Base-by-base conservation (phyloP, 192 early-diverging fungal species). In the Lobosporangium transversale region DNA sequence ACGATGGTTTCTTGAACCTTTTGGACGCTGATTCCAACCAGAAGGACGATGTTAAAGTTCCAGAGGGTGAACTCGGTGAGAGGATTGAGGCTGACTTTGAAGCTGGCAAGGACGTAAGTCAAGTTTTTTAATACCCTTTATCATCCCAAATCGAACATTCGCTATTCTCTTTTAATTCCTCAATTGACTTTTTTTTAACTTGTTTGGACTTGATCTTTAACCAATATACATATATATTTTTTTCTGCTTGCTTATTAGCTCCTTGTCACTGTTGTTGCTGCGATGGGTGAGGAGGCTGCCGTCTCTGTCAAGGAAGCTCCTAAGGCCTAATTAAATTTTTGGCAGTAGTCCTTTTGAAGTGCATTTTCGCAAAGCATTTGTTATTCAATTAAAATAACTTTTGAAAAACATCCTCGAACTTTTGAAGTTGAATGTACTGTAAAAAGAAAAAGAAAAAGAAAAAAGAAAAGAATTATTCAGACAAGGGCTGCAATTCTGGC, bases 41-140 rank as follows among this genome's bases (percentile, higher is more conserved):
- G 79, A 99, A 97, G 91, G 97, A 99, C 75, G 97, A 99, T 79
- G 91, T 98, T 87, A 94, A 94, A 90, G 68, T 96, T 62, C 94
- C 93, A 56, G 92, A 94, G 14, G 87, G 84, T 63, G 96, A 97
- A 27, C 62, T 95, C 24, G 94, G 94, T 70, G 70, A 88, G 27
- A 80, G 91, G 68, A 81, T 99, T 30, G 33, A 89, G 60, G 85
- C 66, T 27, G 92, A 89, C 12, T 95, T 97, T 62, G 85, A 89
- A 0, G 89, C 81, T 1, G 85, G 88, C 70, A 81, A 79, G 62
- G 66, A 82, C 54, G 55, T 45, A 61, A 61, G 54, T 55, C 52
- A 33, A 3, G 14, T 37, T 18, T 62, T 9, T 63, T 18, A 32
- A 4, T 53, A 40, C 37, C 37, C 37, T n/a, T n/a, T n/a, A n/a